Base-by-base conservation (phyloP, 139 green algal species). In the Closterium sp. region DNA sequence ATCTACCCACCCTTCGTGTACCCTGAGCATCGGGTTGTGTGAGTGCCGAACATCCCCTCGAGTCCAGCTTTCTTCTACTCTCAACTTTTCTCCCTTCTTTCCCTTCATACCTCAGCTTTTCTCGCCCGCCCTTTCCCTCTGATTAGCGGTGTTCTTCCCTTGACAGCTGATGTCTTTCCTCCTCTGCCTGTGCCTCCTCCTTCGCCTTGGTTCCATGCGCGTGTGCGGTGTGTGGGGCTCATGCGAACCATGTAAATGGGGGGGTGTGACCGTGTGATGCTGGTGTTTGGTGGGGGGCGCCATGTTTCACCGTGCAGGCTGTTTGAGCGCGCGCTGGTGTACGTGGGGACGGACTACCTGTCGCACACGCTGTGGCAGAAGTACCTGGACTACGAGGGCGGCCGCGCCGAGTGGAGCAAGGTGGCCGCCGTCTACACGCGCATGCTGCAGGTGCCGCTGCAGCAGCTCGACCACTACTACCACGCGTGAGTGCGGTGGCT, bases 321-420 rank as follows among this genome's bases (percentile, higher is more conserved):
- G 76, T 97, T 96, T 92, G 97, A 98, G 90, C 93, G 95, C 8
- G 96, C 90, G 0, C 36, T 97, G 55, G 93, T 93, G 0, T 96
- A 95, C 88, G 92, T 95, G 1, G 94, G 90, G 25, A 95, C 92
- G 3, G 97, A 98, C 93, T 98, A 96, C 93, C 66, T 95, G 30
- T 90, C 94, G 8, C 93, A 96, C 91, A 87, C 35, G 6, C 87
- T 98, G 55, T 98, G 97, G 97, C 95, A 98, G 93, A 97, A 97
- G 95, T 97, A 96, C 89, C 36, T 98, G 0, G 81, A 91, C 7
- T 97, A 95, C 69, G 96, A 97, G 93, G 55, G 91, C 36, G 89
- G 86, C 32, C 69, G 36, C 69, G 91, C 92, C 25, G 88, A 84
- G 19, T 87, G 91, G 19, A 35, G 76, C 3, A 34, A 90, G 25